Evolutionary conservation across 306 rosid species (phyloP), one percentile per base, ranked within the genome.

Genomic region (Potentilla sterilis): DNA sequence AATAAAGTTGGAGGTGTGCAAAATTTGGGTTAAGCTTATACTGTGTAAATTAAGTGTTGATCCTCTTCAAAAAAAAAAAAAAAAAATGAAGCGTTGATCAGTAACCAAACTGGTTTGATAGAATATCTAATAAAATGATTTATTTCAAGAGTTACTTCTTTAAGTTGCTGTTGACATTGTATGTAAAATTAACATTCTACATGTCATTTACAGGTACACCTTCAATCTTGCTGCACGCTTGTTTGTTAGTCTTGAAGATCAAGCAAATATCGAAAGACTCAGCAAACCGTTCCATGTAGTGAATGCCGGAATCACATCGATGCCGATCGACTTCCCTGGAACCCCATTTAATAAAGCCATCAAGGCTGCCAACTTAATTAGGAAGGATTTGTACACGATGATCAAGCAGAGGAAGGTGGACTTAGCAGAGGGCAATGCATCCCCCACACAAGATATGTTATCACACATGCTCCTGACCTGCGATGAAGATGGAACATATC

Each of bases 281-380:
- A 82, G 78, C 0, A 82, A 66, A 0, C 84, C 92, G 0, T 89
- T 91, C 15, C 47, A 78, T 6, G 3, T 34, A 0, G 41, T 88
- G 15, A 87, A 84, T 0, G 15, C 84, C 0, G 88, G 88, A 19
- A 82, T 87, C 67, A 73, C 86, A 58, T 83, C 88, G 0, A 1
- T 91, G 41, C 95, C 93, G 0, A 79, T 89, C 2, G 83, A 91
- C 84, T 35, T 91, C 9, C 97, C 89, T 0, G 91, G 94, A 28
- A 89, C 94, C 0, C 70, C 86, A 0, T 85, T 87, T 70, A 51
- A 68, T 79, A 78, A 67, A 6, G 94, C 75, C 4, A 86, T 91
- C 2, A 80, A 83, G 18, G 88, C 91, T 0, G 72, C 91, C 0
- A 78, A 81, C 0, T 6, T 42, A 12, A 75, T 91, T 0, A 87